Base-by-base conservation (phyloP, 192 early-diverging fungal species). In the Entophlyctis luteolus region DNA sequence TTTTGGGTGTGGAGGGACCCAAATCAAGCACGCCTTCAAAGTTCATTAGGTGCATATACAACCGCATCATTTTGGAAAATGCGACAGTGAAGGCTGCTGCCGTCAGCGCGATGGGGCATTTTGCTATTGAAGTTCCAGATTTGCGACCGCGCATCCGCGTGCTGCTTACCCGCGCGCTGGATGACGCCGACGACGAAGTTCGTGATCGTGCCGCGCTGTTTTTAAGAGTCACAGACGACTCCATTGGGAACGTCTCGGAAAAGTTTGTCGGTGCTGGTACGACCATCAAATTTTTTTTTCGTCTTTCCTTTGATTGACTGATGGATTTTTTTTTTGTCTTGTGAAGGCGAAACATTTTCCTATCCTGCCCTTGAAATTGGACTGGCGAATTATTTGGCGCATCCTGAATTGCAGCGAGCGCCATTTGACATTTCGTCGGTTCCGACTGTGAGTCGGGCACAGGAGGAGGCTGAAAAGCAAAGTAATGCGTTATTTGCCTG, bases 11-110 rank as follows among this genome's bases (percentile, higher is more conserved):
- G 4, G 93, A 97, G 71, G 95, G 97, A 1, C 97, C 97, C 20
- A 88, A 86, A 66, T 94, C 93, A 14, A 67, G 84, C n/a, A 89
- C 88, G 22, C 95, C 97, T 20, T 89, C 91, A 12, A 92, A 95
- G 74, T 99, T 92, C 74, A 96, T 99, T 71, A 86, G 94, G n/a
- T 96, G 97, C 73, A 99, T 99, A 65, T 99, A 99, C 86, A 99
- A 99, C 81, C 87, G 96, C 8, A 93, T 99, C 36, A 96, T 99
- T 67, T 81, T 99, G 48, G 97, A 99, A 65, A 97, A 94, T 70
- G 89, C 94, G 2, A 92, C 92, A 71, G 93, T 99, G 29, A 84
- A 96, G 38, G 95, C 91, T 10, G 95, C 97, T 3, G 95, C 97
- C 2, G 94, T 98, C n/a, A 92, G 86, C 29, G 91, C 95, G 1